These are phyloP conservation scores for Dothideomycetes sp. DNA, from an alignment of 2,329 filamentous ascomycete species.

Conservation along the genomic window DNA sequence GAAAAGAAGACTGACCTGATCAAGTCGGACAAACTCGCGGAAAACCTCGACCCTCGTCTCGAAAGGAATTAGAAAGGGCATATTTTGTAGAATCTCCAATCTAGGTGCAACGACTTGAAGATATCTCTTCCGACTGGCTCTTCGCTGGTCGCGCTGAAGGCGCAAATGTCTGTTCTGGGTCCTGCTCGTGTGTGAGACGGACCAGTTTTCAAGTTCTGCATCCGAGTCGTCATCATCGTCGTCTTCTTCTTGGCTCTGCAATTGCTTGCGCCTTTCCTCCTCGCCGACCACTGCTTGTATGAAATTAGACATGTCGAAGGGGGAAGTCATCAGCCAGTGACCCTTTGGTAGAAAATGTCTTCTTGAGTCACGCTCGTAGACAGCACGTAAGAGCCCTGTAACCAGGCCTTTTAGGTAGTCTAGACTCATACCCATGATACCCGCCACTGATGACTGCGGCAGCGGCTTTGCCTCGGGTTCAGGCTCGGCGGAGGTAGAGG, in stretches of 20 bases:
- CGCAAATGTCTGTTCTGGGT: background rate
- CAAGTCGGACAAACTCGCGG: conserved; percentile 76
- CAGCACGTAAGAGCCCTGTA: conserved; percentile 69
- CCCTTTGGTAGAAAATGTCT: conserved; percentile 69
- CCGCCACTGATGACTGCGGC: conserved; percentile 38
- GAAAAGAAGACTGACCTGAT: conserved; percentile 42
- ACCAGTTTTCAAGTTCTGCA: conserved; percentile 21
- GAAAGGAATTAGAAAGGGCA: conserved; percentile 96
- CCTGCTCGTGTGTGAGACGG: background rate
- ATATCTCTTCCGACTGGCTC: conserved; percentile 56
- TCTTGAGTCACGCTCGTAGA: conserved; percentile 88
- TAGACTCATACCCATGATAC: conserved; percentile 61
- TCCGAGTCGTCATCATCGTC: conserved; percentile 40
- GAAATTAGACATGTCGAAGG: conserved; percentile 81
- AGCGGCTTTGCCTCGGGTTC: conserved; percentile 22
- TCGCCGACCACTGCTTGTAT: conserved; percentile 78
- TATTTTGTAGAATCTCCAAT: conserved; percentile 82
- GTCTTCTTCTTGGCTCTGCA: conserved; percentile 52
- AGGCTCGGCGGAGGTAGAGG: background rate
- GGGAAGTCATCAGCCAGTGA: conserved; percentile 89
- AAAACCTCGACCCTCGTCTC: conserved; percentile 86
- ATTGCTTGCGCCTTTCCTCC: conserved; percentile 63
- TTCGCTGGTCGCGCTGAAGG: conserved; percentile 49
- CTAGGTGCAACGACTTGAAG: conserved; percentile 74
- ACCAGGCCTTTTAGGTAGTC: conserved; percentile 70